Evolutionary conservation across 148 eudicot species (phyloP), one percentile per base, ranked within the genome.

Genomic region (Camellia sinensis): DNA sequence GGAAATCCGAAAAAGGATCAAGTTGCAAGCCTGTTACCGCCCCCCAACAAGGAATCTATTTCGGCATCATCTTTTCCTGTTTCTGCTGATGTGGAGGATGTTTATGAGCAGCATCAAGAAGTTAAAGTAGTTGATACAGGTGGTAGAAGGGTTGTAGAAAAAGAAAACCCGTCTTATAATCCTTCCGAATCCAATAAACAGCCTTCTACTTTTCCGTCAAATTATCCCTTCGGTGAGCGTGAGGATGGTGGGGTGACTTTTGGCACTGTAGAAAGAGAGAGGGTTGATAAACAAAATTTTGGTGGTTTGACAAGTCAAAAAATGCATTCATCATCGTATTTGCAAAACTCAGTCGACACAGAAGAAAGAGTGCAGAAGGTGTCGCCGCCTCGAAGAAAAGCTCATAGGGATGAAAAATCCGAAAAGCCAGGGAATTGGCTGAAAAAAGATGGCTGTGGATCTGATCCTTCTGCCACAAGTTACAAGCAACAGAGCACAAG

Each of bases 331-430:
- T 79, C 81, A 71, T 80, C 87, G 45, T 81, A 67, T 80, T 46
- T 86, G 5, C 87, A 83, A 79, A 87, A 80, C 77, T 86, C 91
- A 8, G 83, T 70, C 76, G 91, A 92, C 80, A 74, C 71, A n/a
- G 91, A 88, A 83, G 97, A 96, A 80, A 89, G 67, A 65, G 89
- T 86, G 82, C 95, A 89, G 84, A 96, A 96, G 87, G 91, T 90
- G 70, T 96, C 99, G 53, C 98, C 99, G 78, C 98, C 99, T 67
- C 93, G 93, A 71, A 88, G 94, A 78, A 96, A 92, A 90, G 83
- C 87, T 79, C 88, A 83, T 67, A 89, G 92, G 80, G 99, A 93
- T 85, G 99, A 95, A 79, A 89, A 80, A 84, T 67, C 87, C 14
- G 99, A 95, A 82, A 92, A 90, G 85, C 82, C 78, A 2, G 97